Conservation (phyloP, 306 rosid species). For the Fragaria vesca region DNA sequence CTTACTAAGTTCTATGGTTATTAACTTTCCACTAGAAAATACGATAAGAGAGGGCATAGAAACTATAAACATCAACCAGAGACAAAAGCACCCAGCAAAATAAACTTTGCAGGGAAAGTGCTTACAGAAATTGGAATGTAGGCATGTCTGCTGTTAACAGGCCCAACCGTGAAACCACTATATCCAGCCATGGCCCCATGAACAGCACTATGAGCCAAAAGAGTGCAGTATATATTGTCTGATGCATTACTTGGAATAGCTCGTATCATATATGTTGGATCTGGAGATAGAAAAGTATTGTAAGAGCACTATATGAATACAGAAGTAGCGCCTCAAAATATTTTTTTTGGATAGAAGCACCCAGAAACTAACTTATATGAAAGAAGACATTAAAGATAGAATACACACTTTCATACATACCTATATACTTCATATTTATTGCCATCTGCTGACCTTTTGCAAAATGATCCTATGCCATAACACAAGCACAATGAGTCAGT, state of each 20-base stretch:
- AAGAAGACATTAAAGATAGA: not conserved
- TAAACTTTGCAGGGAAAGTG: constrained; percentile 23
- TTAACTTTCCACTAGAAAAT: not conserved
- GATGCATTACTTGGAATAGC: constrained; percentile 97
- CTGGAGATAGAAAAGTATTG: constrained; percentile 40
- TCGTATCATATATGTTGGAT: constrained; percentile 98
- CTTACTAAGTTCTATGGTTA: not conserved
- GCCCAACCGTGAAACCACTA: constrained; percentile 88
- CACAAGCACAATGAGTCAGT: constrained; percentile 14
- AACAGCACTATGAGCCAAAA: constrained; percentile 93
- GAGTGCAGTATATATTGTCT: constrained; percentile 92
- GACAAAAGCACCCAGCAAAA: constrained; percentile 11
- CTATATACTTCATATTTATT: constrained; percentile 87
- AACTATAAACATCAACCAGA: not conserved
- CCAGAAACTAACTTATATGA: not conserved
- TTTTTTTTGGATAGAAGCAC: too few species aligned
- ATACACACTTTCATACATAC: constrained; percentile 34
- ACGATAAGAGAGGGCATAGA: not conserved
- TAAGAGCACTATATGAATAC: not conserved
- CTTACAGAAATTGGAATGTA: constrained; percentile 93
- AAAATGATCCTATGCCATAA: constrained; percentile 64
- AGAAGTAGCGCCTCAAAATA: not conserved
- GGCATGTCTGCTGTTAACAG: constrained; percentile 83
- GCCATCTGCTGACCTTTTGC: constrained; percentile 55
- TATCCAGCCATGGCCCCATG: constrained; percentile 99